phyloP scores from a whole-genome alignment of 805 yeast species.

The Candida chilensis region DNA sequence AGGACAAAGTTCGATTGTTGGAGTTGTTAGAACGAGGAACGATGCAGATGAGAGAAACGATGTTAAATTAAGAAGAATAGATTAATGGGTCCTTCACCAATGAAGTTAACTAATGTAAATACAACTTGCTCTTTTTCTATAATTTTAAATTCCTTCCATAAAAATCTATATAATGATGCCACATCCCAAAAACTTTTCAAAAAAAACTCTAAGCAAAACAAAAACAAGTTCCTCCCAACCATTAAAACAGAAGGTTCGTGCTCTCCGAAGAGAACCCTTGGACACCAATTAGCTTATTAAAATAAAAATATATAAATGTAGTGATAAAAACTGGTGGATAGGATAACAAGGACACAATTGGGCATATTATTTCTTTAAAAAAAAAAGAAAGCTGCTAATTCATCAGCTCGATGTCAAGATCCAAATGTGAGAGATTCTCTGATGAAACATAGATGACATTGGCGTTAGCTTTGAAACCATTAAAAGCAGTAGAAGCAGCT shows the following conservation, averaged over 20 bases:
- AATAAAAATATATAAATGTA: not conserved
- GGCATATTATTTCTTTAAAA: not conserved
- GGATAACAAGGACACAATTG: not conserved
- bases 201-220: not conserved
- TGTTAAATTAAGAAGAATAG: conserved; percentile 2
- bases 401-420: no score
- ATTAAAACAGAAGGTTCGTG: conserved; percentile 4
- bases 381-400: not conserved
- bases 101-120: conserved; percentile 1
- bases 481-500: conserved; percentile 87
- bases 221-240: conserved; percentile 1
- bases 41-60: conserved; percentile 2
- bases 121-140: no score
- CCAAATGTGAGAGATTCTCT: not conserved
- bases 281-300: not conserved
- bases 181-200: conserved; percentile 1
- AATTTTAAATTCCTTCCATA: no score
- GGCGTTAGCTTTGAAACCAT: conserved; percentile 67
- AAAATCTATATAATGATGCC: not conserved
- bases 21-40: conserved; percentile 6
- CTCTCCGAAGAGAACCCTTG: not conserved
- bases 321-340: not conserved
- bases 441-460: conserved; percentile 48
- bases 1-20: conserved; percentile 7
- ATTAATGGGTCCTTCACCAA: not conserved